phyloP scores from a whole-genome alignment of 257 asterid species.

The Dorcoceras hygrometricum region DNA sequence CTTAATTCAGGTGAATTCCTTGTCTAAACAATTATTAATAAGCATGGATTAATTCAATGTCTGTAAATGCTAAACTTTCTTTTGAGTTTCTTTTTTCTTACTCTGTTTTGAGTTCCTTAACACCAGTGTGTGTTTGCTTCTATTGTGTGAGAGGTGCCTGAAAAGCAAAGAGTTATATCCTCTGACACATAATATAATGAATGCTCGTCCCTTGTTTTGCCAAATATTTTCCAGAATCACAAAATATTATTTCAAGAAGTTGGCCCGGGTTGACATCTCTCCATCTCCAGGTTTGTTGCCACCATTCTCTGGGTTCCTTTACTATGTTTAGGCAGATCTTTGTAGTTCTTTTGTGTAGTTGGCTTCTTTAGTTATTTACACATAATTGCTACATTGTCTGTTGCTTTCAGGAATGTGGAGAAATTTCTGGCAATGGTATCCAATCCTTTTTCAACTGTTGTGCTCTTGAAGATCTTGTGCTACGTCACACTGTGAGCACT shows the following conservation, averaged over 20 bases:
- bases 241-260: slow-evolving; percentile 63
- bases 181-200: slow-evolving; percentile 16
- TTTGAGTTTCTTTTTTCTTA: slow-evolving; percentile 3
- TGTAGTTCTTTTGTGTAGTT: slow-evolving; percentile 10
- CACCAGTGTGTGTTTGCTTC: slow-evolving; percentile 2
- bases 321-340: slow-evolving; percentile 5
- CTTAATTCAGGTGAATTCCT: slow-evolving; percentile 57
- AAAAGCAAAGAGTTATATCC: background rate
- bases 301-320: slow-evolving; percentile 16
- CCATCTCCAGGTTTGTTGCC: slow-evolving; percentile 72
- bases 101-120: slow-evolving; percentile 8
- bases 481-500: slow-evolving; percentile 70
- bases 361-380: slow-evolving; percentile 10
- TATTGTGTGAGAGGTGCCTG: slow-evolving; percentile 6
- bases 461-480: slow-evolving; percentile 77
- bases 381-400: slow-evolving; percentile 19
- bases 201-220: slow-evolving; percentile 15
- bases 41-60: background rate
- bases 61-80: slow-evolving; percentile 18
- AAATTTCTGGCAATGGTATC: slow-evolving; percentile 59
- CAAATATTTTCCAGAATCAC: slow-evolving; percentile 55
- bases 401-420: slow-evolving; percentile 74
- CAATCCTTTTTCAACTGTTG: slow-evolving; percentile 61
- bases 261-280: slow-evolving; percentile 85
- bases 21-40: slow-evolving; percentile 10